Evolutionary conservation across 192 early-diverging fungal species (phyloP), one percentile per base, ranked within the genome.

Genomic region (Linnemannia schmuckeri): DNA sequence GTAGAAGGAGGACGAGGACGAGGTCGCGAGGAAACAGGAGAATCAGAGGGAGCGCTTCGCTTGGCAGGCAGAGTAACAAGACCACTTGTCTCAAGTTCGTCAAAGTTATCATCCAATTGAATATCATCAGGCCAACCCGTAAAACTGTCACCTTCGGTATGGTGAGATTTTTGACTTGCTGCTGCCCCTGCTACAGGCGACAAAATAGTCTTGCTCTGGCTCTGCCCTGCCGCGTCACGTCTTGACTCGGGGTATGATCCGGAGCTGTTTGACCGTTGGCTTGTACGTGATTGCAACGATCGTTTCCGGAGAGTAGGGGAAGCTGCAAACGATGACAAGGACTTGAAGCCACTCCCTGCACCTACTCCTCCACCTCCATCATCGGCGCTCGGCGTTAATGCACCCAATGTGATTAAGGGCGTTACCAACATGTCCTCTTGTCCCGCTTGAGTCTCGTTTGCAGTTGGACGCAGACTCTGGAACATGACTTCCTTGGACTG

Each of bases 321-420:
- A 6, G 83, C 83, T 27, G 83, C 83, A 72, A 85, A 85, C 2
- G 83, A 78, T 35, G 68, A 70, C n/a, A 85, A 27, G 33, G 40
- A 41, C 24, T 42, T 72, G 70, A 33, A 46, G 30, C 42, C 68
- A 70, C 41, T n/a, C 75, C 18, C 80, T 20, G 18, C 18, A 69
- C 22, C 35, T 3, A 17, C 24, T 75, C 8, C 80, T 70, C 33
- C 35, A 24, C 38, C 35, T 35, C n/a, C 42, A 71, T 22, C 10
- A 37, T 49, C 15, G 2, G 24, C 40, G 18, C 42, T 69, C 52
- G 82, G 82, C 0, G 78, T 80, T 18, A 46, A 12, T n/a, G 74
- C 47, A 12, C 77, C 74, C 30, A 79, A 33, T 22, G 37, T 66
- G 17, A 52, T 71, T 41, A 75, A 35, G 6, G 83, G 74, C 0